Base-by-base conservation (phyloP, 2,329 filamentous ascomycete genomes). In the Cadophora sp. region DNA sequence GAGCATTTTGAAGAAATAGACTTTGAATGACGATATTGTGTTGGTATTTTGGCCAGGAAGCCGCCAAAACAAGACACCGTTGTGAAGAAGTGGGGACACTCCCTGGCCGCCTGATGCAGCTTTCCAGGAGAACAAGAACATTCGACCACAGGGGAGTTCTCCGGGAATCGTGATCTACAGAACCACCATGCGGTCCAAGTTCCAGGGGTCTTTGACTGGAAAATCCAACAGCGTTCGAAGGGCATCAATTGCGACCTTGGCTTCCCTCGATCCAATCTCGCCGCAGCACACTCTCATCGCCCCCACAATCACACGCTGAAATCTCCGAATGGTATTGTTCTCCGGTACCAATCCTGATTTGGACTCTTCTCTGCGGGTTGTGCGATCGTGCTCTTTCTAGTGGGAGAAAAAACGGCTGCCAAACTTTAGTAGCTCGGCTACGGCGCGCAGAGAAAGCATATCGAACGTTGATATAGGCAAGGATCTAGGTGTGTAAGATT, bases 271-370 rank as follows among this genome's bases (percentile, higher is more conserved):
- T 68, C 43, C 62, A 68, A 70, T 68, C 58, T 67, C 63, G 53
- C 53, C 69, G 64, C 43, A 65, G 50, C 27, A 64, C 62, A 46
- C 37, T n/a, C 26, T 55, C 50, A 56, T 24, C 16, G 34, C 31
- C 27, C 37, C 37, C 58, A 61, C 43, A 61, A 61, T 46, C 22
- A 43, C 22, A 43, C 48, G 27, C 65, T 56, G 69, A 67, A 64
- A 71, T 69, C 68, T 65, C 69, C 72, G 70, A 69, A 72, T 68
- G 70, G 69, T 59, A 67, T 65, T 67, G 65, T 67, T 73, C 67
- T 60, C 66, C 64, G 69, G 56, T 53, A 51, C 48, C 61, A 34
- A 37, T 56, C 62, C 46, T 43, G 34, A 61, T 56, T 50, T 63
- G 37, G 46, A n/a, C 31, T 53, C 43, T 24, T 31, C 26, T 55